These are phyloP conservation scores for Populus davidiana DNA, from an alignment of 345 rosid species.

Conservation along the genomic window DNA sequence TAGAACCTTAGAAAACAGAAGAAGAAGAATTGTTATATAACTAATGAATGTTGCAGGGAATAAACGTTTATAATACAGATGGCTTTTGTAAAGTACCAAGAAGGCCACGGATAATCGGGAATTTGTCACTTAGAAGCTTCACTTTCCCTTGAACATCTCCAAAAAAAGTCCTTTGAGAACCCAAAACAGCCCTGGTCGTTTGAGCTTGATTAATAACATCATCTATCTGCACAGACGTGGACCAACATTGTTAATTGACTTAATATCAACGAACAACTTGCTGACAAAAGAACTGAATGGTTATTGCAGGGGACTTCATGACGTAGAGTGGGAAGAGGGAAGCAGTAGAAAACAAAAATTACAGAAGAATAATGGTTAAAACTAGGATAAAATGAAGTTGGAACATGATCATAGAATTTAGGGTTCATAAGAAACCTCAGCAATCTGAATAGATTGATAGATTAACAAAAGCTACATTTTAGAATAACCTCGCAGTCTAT, in stretches of 20 bases:
- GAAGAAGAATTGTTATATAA: slow-evolving; percentile 7
- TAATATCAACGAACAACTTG: neutral
- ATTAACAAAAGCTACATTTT: neutral
- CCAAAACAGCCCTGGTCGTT: slow-evolving; percentile 77
- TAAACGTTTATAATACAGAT: neutral
- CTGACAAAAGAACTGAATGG: neutral
- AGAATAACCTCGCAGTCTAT: no score
- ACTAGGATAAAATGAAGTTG: no score
- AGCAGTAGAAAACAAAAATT: neutral
- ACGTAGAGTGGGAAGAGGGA: no score
- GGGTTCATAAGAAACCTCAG: no score
- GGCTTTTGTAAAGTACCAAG: slow-evolving; percentile 52
- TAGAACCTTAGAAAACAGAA: slow-evolving; percentile 56
- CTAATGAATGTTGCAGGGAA: neutral
- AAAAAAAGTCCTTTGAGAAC: slow-evolving; percentile 80
- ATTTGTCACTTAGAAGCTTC: slow-evolving; percentile 75
- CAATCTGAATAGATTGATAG: no score
- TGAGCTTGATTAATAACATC: slow-evolving; percentile 97
- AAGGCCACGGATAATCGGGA: slow-evolving; percentile 79
- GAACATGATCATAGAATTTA: no score
- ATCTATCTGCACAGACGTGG: slow-evolving; percentile 59
- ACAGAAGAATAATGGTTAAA: neutral
- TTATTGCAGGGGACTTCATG: neutral
- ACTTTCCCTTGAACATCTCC: slow-evolving; percentile 97
- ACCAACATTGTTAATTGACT: slow-evolving; percentile 6